These are phyloP conservation scores for Gentiana dahurica DNA, from an alignment of 257 asterid species.

Conservation along the genomic window DNA sequence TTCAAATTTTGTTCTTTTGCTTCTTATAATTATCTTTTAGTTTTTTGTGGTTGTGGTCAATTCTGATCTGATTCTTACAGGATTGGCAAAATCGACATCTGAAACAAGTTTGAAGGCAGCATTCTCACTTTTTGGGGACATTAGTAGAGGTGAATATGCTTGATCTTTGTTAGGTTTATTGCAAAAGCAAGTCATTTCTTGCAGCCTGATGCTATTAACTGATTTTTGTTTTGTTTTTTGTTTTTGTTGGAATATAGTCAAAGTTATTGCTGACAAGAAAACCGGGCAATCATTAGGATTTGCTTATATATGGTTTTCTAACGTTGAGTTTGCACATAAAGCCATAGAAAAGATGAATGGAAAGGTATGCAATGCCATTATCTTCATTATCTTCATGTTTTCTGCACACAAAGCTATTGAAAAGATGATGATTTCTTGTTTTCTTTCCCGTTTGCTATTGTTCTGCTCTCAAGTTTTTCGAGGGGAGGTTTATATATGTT, in stretches of 20 bases:
- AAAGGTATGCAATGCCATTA: conserved; percentile 19
- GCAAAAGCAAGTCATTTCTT: background rate
- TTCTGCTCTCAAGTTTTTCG: conserved; percentile 33
- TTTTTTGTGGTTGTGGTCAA: background rate
- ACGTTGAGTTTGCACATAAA: conserved; percentile 26
- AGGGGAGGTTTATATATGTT: conserved; percentile 43
- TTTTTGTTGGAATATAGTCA: conserved; percentile 23
- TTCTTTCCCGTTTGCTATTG: background rate
- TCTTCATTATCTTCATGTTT: background rate
- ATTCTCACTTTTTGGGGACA: conserved; percentile 42
- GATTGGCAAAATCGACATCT: conserved; percentile 38
- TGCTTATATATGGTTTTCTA: conserved; percentile 43
- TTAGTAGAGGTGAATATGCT: conserved; percentile 33
- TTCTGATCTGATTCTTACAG: conserved; percentile 17
- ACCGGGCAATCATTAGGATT: conserved; percentile 41
- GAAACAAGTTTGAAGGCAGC: conserved; percentile 24
- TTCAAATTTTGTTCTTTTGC: background rate
- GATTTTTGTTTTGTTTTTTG: background rate
- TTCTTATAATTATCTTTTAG: background rate
- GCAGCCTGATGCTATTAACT: background rate
- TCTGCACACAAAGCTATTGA: background rate
- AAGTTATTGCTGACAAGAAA: conserved; percentile 31
- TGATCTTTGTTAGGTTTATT: background rate
- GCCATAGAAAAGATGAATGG: conserved; percentile 48
- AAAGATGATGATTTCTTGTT: background rate